Evolutionary conservation across 208 protist genomes (phyloP).

Genomic region (Trypanosoma brucei): DNA sequence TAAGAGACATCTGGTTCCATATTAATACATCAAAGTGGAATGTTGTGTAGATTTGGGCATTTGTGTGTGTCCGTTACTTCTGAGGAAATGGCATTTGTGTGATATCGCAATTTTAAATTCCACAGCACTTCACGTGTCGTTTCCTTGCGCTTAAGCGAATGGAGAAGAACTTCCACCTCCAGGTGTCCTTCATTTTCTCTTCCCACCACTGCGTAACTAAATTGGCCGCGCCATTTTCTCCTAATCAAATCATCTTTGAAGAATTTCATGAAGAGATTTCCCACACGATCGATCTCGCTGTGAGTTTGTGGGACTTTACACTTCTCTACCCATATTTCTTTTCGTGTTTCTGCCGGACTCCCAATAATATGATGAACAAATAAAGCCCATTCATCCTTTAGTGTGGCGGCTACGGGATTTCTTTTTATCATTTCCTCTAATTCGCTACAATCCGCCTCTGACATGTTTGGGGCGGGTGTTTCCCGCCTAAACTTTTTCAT

Average conservation of each 20-base stretch:
- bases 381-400: conserved; percentile 67
- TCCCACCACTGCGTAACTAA: conserved; percentile 80
- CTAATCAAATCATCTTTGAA: conserved; percentile 60
- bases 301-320: conserved; percentile 46
- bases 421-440: conserved; percentile 35
- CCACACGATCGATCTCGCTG: conserved; percentile 72
- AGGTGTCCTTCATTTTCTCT: conserved; percentile 68
- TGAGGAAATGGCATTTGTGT: conserved; percentile 9
- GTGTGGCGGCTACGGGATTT: conserved; percentile 60
- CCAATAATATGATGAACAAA: conserved; percentile 43
- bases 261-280: conserved; percentile 82
- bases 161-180: conserved; percentile 57
- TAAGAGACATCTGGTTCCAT: too few relatives aligned
- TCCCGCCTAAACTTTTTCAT: too few relatives aligned
- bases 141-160: conserved; percentile 17
- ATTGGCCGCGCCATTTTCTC: conserved; percentile 75
- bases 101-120: conserved; percentile 81
- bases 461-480: too few relatives aligned
- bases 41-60: too few relatives aligned
- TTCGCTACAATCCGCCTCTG: conserved; percentile 25
- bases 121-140: conserved; percentile 35
- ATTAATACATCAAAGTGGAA: too few relatives aligned
- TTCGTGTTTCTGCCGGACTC: conserved; percentile 23
- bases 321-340: conserved; percentile 71
- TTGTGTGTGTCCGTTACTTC: too few relatives aligned